Conservation (phyloP, 139 green algal species). For the Chlorella sp. region DNA sequence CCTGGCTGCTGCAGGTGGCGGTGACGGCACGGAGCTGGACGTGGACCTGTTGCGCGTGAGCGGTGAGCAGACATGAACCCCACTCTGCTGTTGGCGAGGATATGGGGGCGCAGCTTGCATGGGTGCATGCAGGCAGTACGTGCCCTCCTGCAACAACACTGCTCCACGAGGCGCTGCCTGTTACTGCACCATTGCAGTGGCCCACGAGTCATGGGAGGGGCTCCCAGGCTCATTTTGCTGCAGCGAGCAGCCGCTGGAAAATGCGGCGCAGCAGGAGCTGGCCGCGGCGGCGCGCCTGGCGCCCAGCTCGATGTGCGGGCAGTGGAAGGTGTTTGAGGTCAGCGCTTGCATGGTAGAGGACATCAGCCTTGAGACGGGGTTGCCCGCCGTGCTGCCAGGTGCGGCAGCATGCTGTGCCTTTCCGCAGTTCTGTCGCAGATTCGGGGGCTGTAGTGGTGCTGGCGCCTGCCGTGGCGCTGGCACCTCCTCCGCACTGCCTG, state of each 20-base stretch:
- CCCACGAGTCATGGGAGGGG: constrained; percentile 45
- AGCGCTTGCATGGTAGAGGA: constrained; percentile 42
- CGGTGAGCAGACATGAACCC: too few relatives aligned
- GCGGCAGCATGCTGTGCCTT: not conserved
- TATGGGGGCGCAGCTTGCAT: too few relatives aligned
- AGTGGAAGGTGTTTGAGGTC: constrained; percentile 57
- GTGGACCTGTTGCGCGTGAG: constrained; percentile 45
- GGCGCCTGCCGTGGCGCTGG: not conserved
- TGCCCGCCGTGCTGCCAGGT: not conserved
- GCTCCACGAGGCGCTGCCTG: too few relatives aligned
- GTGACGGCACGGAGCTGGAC: constrained; percentile 39
- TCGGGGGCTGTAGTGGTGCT: not conserved
- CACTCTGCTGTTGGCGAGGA: too few relatives aligned
- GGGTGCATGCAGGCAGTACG: too few relatives aligned
- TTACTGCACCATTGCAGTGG: too few relatives aligned
- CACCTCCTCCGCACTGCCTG: constrained; percentile 23
- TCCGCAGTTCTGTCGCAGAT: not conserved
- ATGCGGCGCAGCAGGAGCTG: constrained; percentile 1
- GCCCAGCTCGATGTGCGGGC: constrained; percentile 7
- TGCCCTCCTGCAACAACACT: too few relatives aligned
- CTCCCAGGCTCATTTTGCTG: constrained; percentile 24
- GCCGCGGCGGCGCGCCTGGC: constrained; percentile 11
- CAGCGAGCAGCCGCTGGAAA: not conserved
- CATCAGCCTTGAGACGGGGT: constrained; percentile 28
- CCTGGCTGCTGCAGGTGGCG: not conserved